Evolutionary conservation across 2,329 filamentous ascomycete genomes (phyloP), one percentile per base, ranked within the genome.

Genomic region (Botryotinia calthae): DNA sequence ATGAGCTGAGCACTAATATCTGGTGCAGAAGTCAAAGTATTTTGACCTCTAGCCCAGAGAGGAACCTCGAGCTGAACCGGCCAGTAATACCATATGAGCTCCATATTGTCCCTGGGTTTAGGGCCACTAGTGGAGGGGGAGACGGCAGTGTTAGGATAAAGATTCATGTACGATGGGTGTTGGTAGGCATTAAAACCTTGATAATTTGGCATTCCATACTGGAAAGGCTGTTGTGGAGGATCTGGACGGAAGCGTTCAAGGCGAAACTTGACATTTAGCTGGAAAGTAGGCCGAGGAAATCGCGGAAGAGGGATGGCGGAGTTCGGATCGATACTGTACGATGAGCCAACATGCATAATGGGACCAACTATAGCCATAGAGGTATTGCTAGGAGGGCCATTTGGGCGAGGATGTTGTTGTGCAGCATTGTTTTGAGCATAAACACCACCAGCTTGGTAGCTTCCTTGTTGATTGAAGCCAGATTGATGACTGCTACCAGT

Each of bases 211-310:
- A n/a, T 42, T 54, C 64, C 64, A 42, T 56, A 56, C 14, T 28
- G 31, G 12, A 51, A n/a, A 22, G 20, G 2, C 20, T 42, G 34
- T 12, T 37, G 18, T 16, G 59, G 69, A 22, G 37, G 54, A 10
- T 63, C 46, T 16, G 51, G 2, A 42, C 69, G 59, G 18, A 56
- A 65, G 20, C 69, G 69, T 42, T 71, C 69, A 12, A 71, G 59
- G 14, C 69, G 69, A 14, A 71, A 56, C 22, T 71, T 71, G 20
- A 71, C 46, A 25, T 71, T 71, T 12, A 71, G 25, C 16, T 40
- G 69, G 2, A 25, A 51, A 8, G 9, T 42, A 2, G 69, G 69
- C 0, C 22, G n/a, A 6, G 9, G 1, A 7, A 71, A 71, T 7
- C 28, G n/a, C 6, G 69, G 59, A 28, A 71, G 37, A 42, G 69